Evolutionary conservation across 345 rosid genomes (phyloP).

Genomic region (Syzygium jambos): DNA sequence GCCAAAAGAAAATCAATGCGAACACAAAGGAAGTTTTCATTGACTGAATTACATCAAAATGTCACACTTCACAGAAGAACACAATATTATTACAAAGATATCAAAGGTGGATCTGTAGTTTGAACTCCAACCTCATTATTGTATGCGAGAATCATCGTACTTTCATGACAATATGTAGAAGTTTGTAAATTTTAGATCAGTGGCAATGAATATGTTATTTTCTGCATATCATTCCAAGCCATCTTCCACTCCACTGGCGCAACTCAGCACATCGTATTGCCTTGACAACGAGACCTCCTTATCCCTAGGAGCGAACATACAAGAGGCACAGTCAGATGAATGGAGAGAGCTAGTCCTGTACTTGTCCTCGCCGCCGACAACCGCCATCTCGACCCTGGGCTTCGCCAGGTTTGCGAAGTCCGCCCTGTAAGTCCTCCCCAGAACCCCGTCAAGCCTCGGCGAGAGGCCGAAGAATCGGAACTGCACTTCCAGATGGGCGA

Average conservation of each 20-base stretch:
- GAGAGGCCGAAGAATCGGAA: conserved; percentile 2
- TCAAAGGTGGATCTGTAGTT: background rate
- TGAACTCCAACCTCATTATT: background rate
- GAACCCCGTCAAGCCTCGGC: background rate
- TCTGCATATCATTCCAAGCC: background rate
- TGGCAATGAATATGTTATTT: background rate
- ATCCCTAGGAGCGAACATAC: background rate
- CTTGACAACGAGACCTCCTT: background rate
- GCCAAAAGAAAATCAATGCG: background rate
- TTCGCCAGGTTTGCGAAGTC: conserved; percentile 2
- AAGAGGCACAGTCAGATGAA: conserved; percentile 1
- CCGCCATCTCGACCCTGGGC: conserved; percentile 6
- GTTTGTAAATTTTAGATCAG: background rate
- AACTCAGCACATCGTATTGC: background rate
- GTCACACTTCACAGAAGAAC: background rate
- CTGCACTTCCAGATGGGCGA: conserved; percentile 12
- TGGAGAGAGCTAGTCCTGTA: conserved; percentile 5
- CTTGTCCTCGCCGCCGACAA: conserved; percentile 5
- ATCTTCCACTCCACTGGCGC: background rate
- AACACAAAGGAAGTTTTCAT: background rate
- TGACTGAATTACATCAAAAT: background rate
- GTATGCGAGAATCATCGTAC: background rate
- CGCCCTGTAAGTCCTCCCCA: conserved; percentile 3
- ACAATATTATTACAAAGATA: background rate
- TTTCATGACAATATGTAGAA: background rate